Evolutionary conservation across 2,329 filamentous ascomycete species (phyloP).

Genomic region (Aspergillus spinulosporus): DNA sequence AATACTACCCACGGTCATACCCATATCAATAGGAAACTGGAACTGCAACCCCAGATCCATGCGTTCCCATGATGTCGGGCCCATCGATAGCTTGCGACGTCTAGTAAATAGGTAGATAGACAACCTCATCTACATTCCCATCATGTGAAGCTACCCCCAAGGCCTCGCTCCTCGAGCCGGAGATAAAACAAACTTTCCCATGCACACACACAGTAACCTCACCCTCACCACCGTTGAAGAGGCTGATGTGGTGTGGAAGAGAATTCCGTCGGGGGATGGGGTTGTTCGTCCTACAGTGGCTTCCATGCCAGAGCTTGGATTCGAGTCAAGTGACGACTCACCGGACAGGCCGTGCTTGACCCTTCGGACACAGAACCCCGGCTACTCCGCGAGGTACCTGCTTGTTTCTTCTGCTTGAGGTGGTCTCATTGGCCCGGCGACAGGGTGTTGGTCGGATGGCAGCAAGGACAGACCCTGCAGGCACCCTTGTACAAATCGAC

Average conservation of each 20-base stretch:
- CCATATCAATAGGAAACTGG: not conserved
- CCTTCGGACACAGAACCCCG: not conserved
- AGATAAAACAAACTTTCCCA: not conserved
- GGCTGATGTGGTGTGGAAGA: not conserved
- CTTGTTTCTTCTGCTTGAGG: not conserved
- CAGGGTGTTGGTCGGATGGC: not conserved
- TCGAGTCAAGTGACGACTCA: constrained; percentile 15
- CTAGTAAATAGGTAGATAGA: not conserved
- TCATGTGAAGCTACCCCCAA: not conserved
- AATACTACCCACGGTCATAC: constrained; percentile 12
- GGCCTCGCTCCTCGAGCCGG: not conserved
- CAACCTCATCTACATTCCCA: not conserved
- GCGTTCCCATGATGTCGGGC: constrained; percentile 9
- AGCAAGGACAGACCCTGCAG: constrained; percentile 8
- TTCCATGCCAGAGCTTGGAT: constrained; percentile 5
- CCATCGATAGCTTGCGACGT: not conserved
- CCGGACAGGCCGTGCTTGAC: constrained; percentile 8
- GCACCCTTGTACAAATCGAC: constrained; percentile 12
- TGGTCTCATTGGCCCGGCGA: not conserved
- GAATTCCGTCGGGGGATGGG: not conserved
- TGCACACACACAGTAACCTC: not conserved
- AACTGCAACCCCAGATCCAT: constrained; percentile 11
- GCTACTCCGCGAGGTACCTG: not conserved
- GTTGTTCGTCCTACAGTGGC: constrained; percentile 12
- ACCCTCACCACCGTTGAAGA: not conserved